Evolutionary conservation across 352 stramenopile genomes (phyloP).

Genomic region (Globisporangium camurandrum): DNA sequence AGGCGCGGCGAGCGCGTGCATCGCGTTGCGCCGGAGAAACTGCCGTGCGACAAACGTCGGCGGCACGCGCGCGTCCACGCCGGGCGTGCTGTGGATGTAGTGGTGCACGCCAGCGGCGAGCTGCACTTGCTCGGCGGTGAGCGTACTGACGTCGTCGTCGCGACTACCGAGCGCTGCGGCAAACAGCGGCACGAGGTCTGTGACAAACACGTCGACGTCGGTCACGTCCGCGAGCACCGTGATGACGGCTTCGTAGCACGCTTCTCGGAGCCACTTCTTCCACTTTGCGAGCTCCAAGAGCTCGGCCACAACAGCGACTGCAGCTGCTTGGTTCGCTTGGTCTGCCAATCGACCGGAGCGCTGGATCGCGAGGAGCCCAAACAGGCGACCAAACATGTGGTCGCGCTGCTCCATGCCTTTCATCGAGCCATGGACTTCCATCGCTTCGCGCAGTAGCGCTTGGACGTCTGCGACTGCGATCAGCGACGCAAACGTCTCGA

Average conservation of each 20-base stretch:
- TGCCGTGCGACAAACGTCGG: slow-evolving; percentile 29
- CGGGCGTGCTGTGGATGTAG: slow-evolving; percentile 46
- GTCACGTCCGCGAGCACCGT: slow-evolving; percentile 46
- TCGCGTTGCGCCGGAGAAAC: slow-evolving; percentile 49
- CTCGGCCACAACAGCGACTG: slow-evolving; percentile 32
- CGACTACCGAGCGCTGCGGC: slow-evolving; percentile 18
- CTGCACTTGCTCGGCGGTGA: slow-evolving; percentile 75
- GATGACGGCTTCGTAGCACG: slow-evolving; percentile 63
- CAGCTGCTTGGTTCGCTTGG: slow-evolving; percentile 23
- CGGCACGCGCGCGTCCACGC: slow-evolving; percentile 28
- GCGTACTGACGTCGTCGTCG: slow-evolving; percentile 30
- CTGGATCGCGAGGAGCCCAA: slow-evolving; percentile 79
- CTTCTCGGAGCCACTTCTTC: slow-evolving; percentile 85
- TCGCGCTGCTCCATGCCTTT: slow-evolving; percentile 91
- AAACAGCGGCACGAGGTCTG: slow-evolving; percentile 28
- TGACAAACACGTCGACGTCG: slow-evolving; percentile 38
- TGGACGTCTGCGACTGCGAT: slow-evolving; percentile 45
- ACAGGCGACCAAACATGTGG: slow-evolving; percentile 87
- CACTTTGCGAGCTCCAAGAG: slow-evolving; percentile 47
- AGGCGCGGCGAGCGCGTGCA: slow-evolving; percentile 53
- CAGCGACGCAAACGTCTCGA: slow-evolving; percentile 34
- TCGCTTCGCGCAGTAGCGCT: slow-evolving; percentile 54
- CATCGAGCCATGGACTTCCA: slow-evolving; percentile 78
- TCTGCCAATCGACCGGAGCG: slow-evolving; percentile 54
- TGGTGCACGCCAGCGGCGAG: slow-evolving; percentile 65